These are phyloP conservation scores for Corylus americana DNA, from an alignment of 306 rosid species.

Conservation along the genomic window DNA sequence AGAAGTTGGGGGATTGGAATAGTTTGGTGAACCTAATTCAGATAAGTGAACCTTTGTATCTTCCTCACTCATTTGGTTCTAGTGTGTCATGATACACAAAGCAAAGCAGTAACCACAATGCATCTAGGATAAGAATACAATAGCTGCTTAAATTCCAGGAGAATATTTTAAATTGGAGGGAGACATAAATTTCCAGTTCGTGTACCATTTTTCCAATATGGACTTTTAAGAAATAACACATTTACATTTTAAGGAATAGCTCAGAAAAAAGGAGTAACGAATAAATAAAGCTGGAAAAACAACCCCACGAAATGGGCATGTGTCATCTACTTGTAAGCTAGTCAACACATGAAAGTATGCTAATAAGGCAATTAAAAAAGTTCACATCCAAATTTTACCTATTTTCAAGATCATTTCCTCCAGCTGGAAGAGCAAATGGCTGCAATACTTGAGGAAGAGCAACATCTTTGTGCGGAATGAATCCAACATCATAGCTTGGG, in stretches of 20 bases:
- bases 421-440: slow-evolving; percentile 97
- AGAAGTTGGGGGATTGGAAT: too few relatives aligned
- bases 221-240: not conserved
- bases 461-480: slow-evolving; percentile 94
- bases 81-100: not conserved
- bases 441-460: slow-evolving; percentile 97
- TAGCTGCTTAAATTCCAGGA: not conserved
- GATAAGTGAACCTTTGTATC: too few relatives aligned
- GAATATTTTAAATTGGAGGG: not conserved
- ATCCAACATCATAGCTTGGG: slow-evolving; percentile 95
- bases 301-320: not conserved
- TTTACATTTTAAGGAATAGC: not conserved
- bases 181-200: not conserved
- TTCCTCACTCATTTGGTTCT: too few relatives aligned
- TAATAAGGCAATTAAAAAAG: too few relatives aligned
- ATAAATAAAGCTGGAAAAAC: not conserved
- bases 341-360: not conserved
- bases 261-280: not conserved
- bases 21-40: not conserved
- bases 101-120: not conserved
- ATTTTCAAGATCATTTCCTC: slow-evolving; percentile 87
- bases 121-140: not conserved
- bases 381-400: slow-evolving; percentile 43
- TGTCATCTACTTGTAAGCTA: not conserved
- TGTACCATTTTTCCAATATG: not conserved